Percentiles rank a stretch among this genome's conserved stretches.
Conservation (phyloP, 805 yeast genomes). For the Pichia heedii region DNA sequence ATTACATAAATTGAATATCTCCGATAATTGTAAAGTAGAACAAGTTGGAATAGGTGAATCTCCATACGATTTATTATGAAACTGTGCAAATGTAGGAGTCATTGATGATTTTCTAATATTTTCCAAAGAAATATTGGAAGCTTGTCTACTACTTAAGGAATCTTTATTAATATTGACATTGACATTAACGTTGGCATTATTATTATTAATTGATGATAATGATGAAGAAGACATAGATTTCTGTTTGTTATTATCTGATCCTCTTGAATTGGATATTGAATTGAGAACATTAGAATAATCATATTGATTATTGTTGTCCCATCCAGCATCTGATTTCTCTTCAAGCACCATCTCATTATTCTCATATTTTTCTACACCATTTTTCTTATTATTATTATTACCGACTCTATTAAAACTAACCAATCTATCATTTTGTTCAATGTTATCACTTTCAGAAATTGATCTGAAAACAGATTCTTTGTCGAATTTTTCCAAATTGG, state of each 20-base stretch:
- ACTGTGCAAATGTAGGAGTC: conserved; percentile 8
- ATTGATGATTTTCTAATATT: conserved; percentile 5
- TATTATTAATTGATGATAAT: not conserved
- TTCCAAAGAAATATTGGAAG: not conserved
- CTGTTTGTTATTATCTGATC: not conserved
- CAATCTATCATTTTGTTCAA: conserved; percentile 45
- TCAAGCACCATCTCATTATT: conserved; percentile 61
- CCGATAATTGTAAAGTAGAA: conserved; percentile 71
- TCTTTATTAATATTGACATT: not conserved
- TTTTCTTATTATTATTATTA: conserved; percentile 30
- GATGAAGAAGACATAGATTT: too few species aligned
- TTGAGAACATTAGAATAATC: conserved; percentile 3
- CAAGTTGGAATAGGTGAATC: conserved; percentile 44
- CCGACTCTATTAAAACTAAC: conserved; percentile 63
- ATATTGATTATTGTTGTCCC: conserved; percentile 21
- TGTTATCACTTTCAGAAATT: conserved; percentile 53
- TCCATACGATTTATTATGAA: conserved; percentile 13
- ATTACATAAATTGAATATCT: conserved; percentile 53
- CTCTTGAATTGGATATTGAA: not conserved
- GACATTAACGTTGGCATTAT: not conserved
- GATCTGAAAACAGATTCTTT: conserved; percentile 73
- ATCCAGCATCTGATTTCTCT: conserved; percentile 43
- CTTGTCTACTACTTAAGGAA: not conserved
- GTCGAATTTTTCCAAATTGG: conserved; percentile 74
- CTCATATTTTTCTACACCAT: conserved; percentile 41